phyloP scores from a whole-genome alignment of 352 stramenopile genomes.

The Globisporangium spiculum region DNA sequence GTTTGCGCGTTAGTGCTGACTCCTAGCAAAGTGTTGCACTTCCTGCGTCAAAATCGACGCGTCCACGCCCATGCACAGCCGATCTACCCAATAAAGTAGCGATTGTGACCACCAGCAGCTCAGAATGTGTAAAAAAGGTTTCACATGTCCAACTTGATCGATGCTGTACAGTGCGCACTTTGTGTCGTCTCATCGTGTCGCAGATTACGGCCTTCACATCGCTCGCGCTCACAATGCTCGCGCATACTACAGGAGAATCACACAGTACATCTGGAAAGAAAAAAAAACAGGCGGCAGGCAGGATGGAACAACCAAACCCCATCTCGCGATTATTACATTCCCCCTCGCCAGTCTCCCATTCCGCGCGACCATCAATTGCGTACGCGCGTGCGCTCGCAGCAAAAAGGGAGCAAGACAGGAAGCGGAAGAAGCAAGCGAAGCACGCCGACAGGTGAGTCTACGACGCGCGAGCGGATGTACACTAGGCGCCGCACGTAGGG shows the following conservation, averaged over 20 bases:
- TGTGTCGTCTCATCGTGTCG: slow-evolving; percentile 5
- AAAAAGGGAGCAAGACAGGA: neutral
- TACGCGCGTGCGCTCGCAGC: neutral
- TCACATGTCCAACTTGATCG: neutral
- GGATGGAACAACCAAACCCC: slow-evolving; percentile 8
- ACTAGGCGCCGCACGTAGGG: neutral
- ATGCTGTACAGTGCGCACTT: neutral
- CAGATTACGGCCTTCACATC: neutral
- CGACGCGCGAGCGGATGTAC: neutral
- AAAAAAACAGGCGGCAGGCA: slow-evolving; percentile 10
- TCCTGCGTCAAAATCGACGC: neutral
- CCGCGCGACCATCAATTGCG: neutral
- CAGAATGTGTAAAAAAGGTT: neutral
- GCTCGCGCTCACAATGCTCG: neutral
- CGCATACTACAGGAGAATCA: neutral
- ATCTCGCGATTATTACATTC: neutral
- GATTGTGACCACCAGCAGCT: neutral
- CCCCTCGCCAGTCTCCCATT: neutral
- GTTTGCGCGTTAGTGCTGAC: neutral
- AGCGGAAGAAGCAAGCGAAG: neutral
- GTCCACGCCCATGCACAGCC: neutral
- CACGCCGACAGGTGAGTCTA: neutral
- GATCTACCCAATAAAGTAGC: neutral
- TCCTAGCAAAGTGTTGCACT: neutral
- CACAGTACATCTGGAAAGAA: neutral